Evolutionary conservation across 2,329 filamentous ascomycete genomes (phyloP).

Genomic region (Beauveria rudraprayagi): DNA sequence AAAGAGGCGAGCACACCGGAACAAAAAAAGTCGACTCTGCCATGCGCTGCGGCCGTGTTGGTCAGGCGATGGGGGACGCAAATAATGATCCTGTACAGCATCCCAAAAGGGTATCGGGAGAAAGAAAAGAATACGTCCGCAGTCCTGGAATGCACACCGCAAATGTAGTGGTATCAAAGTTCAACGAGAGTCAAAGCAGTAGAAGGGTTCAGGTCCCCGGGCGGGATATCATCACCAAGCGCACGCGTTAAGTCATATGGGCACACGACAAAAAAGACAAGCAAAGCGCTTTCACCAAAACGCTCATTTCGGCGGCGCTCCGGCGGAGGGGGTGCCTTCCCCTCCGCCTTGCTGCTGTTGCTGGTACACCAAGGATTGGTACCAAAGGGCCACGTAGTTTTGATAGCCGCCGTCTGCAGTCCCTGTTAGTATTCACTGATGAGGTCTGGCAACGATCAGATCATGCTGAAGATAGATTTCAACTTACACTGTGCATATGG

Average conservation of each 20-base stretch:
- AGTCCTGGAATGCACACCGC: background rate
- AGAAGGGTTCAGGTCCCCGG: background rate
- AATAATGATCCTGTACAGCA: background rate
- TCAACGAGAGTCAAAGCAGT: background rate
- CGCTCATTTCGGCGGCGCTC: conserved; percentile 24
- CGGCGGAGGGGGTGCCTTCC: conserved; percentile 20
- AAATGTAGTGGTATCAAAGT: conserved; percentile 1
- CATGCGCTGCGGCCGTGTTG: background rate
- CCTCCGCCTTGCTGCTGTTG: conserved; percentile 33
- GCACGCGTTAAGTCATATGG: background rate
- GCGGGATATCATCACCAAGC: background rate
- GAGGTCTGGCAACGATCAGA: conserved; percentile 1
- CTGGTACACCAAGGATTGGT: conserved; percentile 53
- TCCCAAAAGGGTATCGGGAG: background rate
- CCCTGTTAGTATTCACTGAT: conserved; percentile 13
- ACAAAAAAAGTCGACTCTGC: background rate
- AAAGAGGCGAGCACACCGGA: background rate
- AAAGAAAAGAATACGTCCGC: background rate
- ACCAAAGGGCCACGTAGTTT: conserved; percentile 74
- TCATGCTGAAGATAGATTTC: conserved; percentile 5
- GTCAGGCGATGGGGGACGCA: too few relatives aligned
- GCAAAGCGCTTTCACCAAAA: conserved; percentile 21
- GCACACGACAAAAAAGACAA: background rate
- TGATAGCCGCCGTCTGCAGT: conserved; percentile 67
- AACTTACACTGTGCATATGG: conserved; percentile 67